Conservation (phyloP, 2,329 filamentous ascomycete genomes). For the Cladosporium sp. region DNA sequence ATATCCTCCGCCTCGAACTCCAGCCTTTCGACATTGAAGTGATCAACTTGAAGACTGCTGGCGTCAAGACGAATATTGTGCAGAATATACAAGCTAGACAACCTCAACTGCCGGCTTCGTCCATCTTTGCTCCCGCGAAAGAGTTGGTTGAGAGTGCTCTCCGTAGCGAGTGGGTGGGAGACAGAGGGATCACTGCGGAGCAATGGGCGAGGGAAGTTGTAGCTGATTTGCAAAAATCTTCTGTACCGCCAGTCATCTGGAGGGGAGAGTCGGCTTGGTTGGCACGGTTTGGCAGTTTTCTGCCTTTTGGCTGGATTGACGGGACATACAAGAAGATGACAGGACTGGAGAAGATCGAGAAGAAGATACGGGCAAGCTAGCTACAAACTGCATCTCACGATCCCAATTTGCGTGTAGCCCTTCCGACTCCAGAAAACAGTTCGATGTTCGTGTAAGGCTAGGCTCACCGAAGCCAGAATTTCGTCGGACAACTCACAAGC, state of each 20-base stretch:
- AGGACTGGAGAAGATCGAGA: background rate
- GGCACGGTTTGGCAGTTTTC: background rate
- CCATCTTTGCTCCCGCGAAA: constrained; percentile 26
- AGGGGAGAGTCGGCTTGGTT: background rate
- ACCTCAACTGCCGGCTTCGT: constrained; percentile 27
- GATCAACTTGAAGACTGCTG: constrained; percentile 26
- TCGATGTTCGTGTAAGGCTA: no score
- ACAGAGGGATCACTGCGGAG: background rate
- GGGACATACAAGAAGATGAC: background rate
- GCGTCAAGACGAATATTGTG: constrained; percentile 24
- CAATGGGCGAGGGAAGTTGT: background rate
- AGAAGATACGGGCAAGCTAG: background rate
- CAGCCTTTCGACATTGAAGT: constrained; percentile 28
- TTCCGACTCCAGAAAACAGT: no score
- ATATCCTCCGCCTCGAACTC: constrained; percentile 27
- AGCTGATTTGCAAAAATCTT: background rate
- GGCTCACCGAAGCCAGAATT: no score
- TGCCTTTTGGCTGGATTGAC: background rate
- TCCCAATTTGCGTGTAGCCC: no score
- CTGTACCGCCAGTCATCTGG: background rate
- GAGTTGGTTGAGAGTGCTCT: constrained; percentile 17
- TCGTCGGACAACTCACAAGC: no score
- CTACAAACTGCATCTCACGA: no score
- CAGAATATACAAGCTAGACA: constrained; percentile 17
- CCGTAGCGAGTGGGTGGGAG: constrained; percentile 9